Percentiles rank a stretch among this genome's conserved stretches.
phyloP scores from a whole-genome alignment of 106 monocot genomes.

The Narthecium ossifragum region DNA sequence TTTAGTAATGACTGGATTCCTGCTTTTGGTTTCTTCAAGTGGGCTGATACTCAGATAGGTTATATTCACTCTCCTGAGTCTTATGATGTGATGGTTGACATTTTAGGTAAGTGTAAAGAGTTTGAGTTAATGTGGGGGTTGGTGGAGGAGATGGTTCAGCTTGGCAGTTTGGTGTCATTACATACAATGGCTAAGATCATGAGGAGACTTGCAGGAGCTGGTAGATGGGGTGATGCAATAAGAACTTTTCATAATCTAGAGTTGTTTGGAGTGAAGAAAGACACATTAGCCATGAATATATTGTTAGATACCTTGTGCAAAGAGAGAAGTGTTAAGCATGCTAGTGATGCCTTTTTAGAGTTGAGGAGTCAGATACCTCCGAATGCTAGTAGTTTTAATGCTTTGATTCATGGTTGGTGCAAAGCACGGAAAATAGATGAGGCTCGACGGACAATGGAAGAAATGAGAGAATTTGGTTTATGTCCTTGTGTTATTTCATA shows the following conservation, averaged over 20 bases:
- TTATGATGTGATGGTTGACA: conserved; percentile 79
- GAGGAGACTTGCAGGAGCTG: conserved; percentile 75
- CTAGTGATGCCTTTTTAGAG: conserved; percentile 52
- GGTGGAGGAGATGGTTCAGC: conserved; percentile 50
- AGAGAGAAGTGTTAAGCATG: conserved; percentile 71
- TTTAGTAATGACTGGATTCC: conserved; percentile 70
- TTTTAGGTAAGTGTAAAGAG: conserved; percentile 73
- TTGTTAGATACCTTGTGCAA: conserved; percentile 82
- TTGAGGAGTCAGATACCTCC: conserved; percentile 46
- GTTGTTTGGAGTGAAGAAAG: conserved; percentile 55
- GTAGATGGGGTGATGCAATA: conserved; percentile 70
- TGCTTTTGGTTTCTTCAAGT: conserved; percentile 85
- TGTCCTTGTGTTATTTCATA: conserved; percentile 76
- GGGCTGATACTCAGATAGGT: conserved; percentile 37
- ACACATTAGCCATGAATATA: conserved; percentile 62
- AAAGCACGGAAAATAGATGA: conserved; percentile 63
- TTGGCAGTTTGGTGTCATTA: conserved; percentile 50
- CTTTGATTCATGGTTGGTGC: conserved; percentile 83
- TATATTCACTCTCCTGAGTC: conserved; percentile 45
- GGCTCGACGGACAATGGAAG: conserved; percentile 44
- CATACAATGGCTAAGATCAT: conserved; percentile 66
- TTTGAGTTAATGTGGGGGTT: conserved; percentile 79
- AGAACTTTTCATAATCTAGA: conserved; percentile 47
- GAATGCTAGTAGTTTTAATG: conserved; percentile 62
- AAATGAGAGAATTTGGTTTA: conserved; percentile 70